Conservation (phyloP, 1,139 yeast species). For the Pichiaceae sp. region DNA sequence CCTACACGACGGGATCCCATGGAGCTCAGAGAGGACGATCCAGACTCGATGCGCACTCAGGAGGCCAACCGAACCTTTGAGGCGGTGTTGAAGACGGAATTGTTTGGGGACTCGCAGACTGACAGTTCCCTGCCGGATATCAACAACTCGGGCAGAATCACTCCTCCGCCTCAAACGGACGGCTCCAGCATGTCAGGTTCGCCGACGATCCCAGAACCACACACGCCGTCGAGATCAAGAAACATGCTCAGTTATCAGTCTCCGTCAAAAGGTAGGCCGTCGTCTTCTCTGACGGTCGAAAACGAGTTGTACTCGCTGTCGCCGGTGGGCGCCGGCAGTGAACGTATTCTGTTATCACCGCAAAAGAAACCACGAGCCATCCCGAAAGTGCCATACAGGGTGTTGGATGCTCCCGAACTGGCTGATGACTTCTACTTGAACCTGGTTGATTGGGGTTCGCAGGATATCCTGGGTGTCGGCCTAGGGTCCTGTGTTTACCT, state of each 20-base stretch:
- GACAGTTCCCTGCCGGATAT: constrained; percentile 11
- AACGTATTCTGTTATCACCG: constrained; percentile 69
- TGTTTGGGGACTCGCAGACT: constrained; percentile 69
- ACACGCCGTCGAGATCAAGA: constrained; percentile 45
- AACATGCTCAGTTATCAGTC: constrained; percentile 67
- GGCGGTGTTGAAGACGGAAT: constrained; percentile 77
- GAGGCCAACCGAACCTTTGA: constrained; percentile 87
- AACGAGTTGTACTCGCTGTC: constrained; percentile 73
- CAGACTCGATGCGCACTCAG: constrained; percentile 60
- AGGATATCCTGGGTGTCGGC: constrained; percentile 84
- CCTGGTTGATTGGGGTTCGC: constrained; percentile 92
- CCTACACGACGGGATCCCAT: background rate
- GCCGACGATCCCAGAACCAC: constrained; percentile 12
- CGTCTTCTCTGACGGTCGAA: constrained; percentile 50
- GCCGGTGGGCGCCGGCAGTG: constrained; percentile 87
- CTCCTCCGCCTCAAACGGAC: background rate
- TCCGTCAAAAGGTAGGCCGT: constrained; percentile 54
- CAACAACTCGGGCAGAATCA: constrained; percentile 7
- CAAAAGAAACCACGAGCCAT: constrained; percentile 72
- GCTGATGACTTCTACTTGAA: constrained; percentile 92
- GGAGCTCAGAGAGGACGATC: constrained; percentile 39
- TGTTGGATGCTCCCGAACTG: constrained; percentile 91
- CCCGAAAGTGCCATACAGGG: constrained; percentile 83
- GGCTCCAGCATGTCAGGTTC: background rate
- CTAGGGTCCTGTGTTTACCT: constrained; percentile 80